Evolutionary conservation across 345 rosid species (phyloP).

Genomic region (Syzygium aqueum): DNA sequence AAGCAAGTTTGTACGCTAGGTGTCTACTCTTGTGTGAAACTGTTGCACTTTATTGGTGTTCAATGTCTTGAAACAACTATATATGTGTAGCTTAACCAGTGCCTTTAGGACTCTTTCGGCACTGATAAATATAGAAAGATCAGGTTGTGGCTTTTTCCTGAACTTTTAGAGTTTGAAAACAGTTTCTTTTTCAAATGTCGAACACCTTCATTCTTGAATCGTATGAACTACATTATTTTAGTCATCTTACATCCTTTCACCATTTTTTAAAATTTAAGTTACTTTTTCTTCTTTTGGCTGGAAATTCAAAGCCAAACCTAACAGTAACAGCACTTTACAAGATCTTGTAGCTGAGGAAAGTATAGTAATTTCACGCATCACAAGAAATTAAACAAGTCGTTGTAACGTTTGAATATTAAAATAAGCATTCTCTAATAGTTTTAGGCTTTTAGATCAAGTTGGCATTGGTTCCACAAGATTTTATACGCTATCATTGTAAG

Average conservation of each 20-base stretch:
- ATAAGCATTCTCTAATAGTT: background rate
- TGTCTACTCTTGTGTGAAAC: background rate
- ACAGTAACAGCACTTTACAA: background rate
- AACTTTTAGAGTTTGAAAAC: background rate
- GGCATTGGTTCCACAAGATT: background rate
- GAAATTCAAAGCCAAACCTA: background rate
- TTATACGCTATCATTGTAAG: background rate
- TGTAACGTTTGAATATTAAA: background rate
- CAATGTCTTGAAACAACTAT: background rate
- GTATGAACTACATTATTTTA: background rate
- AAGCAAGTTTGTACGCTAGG: background rate
- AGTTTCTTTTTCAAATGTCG: background rate
- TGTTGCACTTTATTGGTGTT: background rate
- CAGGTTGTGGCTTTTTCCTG: background rate
- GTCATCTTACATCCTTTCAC: background rate
- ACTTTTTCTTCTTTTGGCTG: background rate
- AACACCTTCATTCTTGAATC: background rate
- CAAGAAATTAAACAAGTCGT: background rate
- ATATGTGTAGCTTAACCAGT: background rate
- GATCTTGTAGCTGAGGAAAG: background rate
- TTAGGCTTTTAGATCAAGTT: background rate
- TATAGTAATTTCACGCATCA: background rate
- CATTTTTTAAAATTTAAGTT: background rate
- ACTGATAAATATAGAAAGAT: background rate
- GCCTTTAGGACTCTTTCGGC: background rate